Evolutionary conservation across 2,329 filamentous ascomycete species (phyloP).

Genomic region (Ophiocordyceps unilateralis): DNA sequence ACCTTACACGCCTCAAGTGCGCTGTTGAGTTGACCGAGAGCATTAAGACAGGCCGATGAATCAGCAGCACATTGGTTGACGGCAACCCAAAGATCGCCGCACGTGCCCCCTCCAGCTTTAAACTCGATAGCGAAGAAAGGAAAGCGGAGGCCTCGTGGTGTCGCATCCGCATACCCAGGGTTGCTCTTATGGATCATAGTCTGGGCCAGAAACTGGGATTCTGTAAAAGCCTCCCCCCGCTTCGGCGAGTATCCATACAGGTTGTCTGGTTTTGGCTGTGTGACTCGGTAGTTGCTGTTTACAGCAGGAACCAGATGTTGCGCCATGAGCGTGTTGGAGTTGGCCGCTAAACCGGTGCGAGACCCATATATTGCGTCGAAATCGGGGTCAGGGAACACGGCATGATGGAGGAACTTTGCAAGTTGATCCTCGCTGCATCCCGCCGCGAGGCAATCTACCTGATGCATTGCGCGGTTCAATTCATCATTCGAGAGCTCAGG

Average conservation of each 20-base stretch:
- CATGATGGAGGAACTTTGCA: background rate
- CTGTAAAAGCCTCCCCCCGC: background rate
- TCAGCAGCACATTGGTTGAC: constrained; percentile 18
- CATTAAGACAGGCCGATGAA: constrained; percentile 14
- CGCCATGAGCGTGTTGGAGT: background rate
- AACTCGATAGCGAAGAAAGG: constrained; percentile 6
- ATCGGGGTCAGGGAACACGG: background rate
- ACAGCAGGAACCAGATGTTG: background rate
- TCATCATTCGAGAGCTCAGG: background rate
- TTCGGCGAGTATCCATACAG: background rate
- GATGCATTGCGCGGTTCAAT: background rate
- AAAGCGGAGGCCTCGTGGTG: background rate
- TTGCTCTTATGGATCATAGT: background rate
- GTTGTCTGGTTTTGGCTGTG: background rate
- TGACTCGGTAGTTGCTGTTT: background rate
- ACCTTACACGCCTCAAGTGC: constrained; percentile 2
- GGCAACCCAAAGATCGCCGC: constrained; percentile 14
- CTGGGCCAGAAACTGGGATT: background rate
- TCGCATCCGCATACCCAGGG: background rate
- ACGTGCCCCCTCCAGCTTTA: constrained; percentile 7
- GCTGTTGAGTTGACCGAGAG: constrained; percentile 9
- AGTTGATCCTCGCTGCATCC: background rate
- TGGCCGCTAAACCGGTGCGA: background rate
- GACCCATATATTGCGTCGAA: background rate
- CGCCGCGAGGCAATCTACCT: background rate